These are phyloP conservation scores for Botrytis pseudocinerea DNA, from an alignment of 2,329 filamentous ascomycete genomes.

Conservation along the genomic window DNA sequence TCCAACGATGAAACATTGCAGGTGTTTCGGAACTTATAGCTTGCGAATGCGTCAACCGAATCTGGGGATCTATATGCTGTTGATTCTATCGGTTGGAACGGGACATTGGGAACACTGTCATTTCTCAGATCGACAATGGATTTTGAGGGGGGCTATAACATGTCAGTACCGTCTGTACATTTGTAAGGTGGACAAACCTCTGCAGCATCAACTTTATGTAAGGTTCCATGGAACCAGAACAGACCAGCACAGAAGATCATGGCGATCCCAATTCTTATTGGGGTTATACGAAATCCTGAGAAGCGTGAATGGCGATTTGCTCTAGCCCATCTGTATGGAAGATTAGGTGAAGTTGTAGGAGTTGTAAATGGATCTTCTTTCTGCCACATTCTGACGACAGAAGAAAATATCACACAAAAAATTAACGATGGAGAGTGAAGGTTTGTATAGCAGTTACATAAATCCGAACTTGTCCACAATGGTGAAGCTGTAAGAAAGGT, in stretches of 20 bases:
- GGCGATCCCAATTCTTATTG: slow-evolving; percentile 24
- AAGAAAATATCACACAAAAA: neutral
- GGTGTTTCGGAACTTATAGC: slow-evolving; percentile 46
- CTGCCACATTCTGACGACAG: slow-evolving; percentile 28
- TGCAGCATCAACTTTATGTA: neutral
- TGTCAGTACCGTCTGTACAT: neutral
- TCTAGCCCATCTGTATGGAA: slow-evolving; percentile 31
- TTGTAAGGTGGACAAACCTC: neutral
- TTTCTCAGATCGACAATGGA: slow-evolving; percentile 18
- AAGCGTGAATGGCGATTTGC: slow-evolving; percentile 28
- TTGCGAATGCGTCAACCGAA: slow-evolving; percentile 43
- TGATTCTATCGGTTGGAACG: slow-evolving; percentile 31
- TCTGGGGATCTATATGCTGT: slow-evolving; percentile 28
- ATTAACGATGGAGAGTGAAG: too few relatives aligned
- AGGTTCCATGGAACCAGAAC: slow-evolving; percentile 18
- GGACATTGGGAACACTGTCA: slow-evolving; percentile 19
- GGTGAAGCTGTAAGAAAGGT: neutral
- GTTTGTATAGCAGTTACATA: neutral
- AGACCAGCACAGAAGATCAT: slow-evolving; percentile 26
- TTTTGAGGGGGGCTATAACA: neutral
- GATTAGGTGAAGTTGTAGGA: slow-evolving; percentile 20
- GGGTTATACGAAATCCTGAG: slow-evolving; percentile 29
- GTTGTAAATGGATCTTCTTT: slow-evolving; percentile 35
- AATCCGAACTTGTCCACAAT: neutral
- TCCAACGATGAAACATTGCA: slow-evolving; percentile 50